Conservation (phyloP, 1,139 yeast genomes). For the Pichia sp. region DNA sequence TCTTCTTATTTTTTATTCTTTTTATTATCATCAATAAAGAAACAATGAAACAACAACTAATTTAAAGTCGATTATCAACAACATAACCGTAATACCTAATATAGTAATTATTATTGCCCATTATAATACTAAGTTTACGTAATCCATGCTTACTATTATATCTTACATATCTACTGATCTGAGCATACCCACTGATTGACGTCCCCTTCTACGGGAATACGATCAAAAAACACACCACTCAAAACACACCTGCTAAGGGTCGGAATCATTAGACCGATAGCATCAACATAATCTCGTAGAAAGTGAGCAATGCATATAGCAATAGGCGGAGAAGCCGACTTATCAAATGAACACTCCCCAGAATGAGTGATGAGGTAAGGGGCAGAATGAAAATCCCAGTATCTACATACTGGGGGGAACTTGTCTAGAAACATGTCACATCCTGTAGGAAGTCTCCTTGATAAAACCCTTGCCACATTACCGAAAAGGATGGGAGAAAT, state of each 20-base stretch:
- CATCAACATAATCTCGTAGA: slow-evolving; percentile 35
- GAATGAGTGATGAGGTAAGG: slow-evolving; percentile 31
- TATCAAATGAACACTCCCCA: slow-evolving; percentile 34
- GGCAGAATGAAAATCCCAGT: slow-evolving; percentile 41
- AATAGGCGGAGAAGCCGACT: slow-evolving; percentile 30
- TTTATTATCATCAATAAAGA: no score
- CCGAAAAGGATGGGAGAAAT: slow-evolving; percentile 55
- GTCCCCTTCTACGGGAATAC: not conserved
- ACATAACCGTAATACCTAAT: no score
- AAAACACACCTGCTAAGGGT: slow-evolving; percentile 22
- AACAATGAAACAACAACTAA: no score
- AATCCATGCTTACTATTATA: not conserved
- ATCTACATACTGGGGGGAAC: slow-evolving; percentile 31
- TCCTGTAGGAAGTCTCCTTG: slow-evolving; percentile 30
- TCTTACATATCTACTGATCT: not conserved
- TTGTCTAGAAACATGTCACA: slow-evolving; percentile 31
- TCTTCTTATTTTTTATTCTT: no score
- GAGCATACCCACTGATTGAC: not conserved
- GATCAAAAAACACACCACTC: slow-evolving; percentile 26
- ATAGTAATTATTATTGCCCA: no score
- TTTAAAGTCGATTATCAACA: no score
- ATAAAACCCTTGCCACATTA: slow-evolving; percentile 43
- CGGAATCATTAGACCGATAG: slow-evolving; percentile 30
- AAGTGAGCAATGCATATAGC: slow-evolving; percentile 39
- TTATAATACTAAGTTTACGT: not conserved